These are phyloP conservation scores for Chytriomyces sp. DNA, from an alignment of 192 early-diverging fungal species.

Conservation along the genomic window DNA sequence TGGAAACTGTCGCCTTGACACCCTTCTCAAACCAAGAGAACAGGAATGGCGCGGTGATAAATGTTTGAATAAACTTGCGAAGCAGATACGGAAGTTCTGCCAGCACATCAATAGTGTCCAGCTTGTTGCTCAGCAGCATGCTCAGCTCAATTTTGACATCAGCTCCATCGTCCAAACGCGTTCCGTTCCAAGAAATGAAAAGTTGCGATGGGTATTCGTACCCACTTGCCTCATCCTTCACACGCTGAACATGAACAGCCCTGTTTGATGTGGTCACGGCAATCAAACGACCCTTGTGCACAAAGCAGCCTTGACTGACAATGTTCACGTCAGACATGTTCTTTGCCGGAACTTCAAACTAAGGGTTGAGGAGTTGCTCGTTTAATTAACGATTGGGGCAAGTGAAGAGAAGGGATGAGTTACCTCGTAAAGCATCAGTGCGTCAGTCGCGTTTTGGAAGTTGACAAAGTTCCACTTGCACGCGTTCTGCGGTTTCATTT, in stretches of 20 bases:
- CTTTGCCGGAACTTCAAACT: constrained; percentile 74
- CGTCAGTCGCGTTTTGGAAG: constrained; percentile 71
- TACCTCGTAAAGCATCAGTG: constrained; percentile 61
- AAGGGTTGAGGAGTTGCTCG: constrained; percentile 34
- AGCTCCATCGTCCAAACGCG: constrained; percentile 44
- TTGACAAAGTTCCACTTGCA: constrained; percentile 85
- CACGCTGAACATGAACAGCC: constrained; percentile 65
- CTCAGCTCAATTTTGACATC: constrained; percentile 65
- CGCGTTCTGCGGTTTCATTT: constrained; percentile 81
- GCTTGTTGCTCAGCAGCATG: constrained; percentile 60
- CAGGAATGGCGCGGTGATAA: constrained; percentile 89
- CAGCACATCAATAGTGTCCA: constrained; percentile 87
- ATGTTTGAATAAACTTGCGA: constrained; percentile 84
- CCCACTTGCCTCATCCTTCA: constrained; percentile 73
- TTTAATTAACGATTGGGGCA: no score
- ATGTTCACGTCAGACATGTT: constrained; percentile 48
- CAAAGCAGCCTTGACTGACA: constrained; percentile 74
- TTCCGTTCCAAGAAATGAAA: constrained; percentile 72
- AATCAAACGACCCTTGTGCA: constrained; percentile 65
- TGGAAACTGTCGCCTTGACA: constrained; percentile 67
- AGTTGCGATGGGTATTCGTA: constrained; percentile 79
- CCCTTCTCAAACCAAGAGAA: constrained; percentile 86
- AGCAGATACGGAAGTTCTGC: constrained; percentile 85
- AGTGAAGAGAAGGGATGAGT: no score
- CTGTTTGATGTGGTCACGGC: constrained; percentile 78